A percentile compares a stretch with the other conserved stretches of the same genome.
Evolutionary conservation across 78 protist genomes (phyloP).

Genomic region (Protostelium mycophagum): DNA sequence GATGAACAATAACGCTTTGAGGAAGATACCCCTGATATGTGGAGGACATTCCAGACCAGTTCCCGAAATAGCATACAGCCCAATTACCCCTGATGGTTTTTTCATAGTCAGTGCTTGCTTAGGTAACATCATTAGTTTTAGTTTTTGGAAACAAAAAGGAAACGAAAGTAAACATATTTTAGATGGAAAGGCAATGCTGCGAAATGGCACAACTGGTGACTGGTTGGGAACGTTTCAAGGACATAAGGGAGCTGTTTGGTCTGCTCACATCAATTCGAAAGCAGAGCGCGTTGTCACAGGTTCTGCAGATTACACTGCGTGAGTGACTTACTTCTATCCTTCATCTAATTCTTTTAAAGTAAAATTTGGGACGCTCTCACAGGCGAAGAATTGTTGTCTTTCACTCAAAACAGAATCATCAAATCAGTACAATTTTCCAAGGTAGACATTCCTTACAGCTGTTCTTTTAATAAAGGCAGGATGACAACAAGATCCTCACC

Average conservation of each 20-base stretch:
- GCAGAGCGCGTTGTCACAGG: slow-evolving; percentile 71
- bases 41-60: slow-evolving; percentile 86
- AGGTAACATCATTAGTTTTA: slow-evolving; percentile 24
- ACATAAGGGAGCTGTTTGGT: slow-evolving; percentile 88
- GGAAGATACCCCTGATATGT: slow-evolving; percentile 73
- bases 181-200: slow-evolving; percentile 83
- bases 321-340: background rate
- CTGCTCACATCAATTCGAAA: slow-evolving; percentile 44
- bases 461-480: background rate
- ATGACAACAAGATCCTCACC: slow-evolving; percentile 36
- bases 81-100: slow-evolving; percentile 55
- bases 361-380: slow-evolving; percentile 81
- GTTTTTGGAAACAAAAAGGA: background rate
- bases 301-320: slow-evolving; percentile 79
- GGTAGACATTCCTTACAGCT: background rate
- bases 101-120: slow-evolving; percentile 79
- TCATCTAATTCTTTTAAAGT: slow-evolving; percentile 1
- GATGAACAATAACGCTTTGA: background rate
- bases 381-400: slow-evolving; percentile 57
- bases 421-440: slow-evolving; percentile 55
- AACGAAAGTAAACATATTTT: background rate
- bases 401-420: slow-evolving; percentile 72
- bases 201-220: slow-evolving; percentile 87
- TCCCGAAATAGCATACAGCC: slow-evolving; percentile 55
- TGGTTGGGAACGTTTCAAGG: slow-evolving; percentile 92